Percentiles rank a stretch among this genome's conserved stretches.
Conservation (phyloP, 352 stramenopile species). For the Hyaloperonospora arabidopsidis region DNA sequence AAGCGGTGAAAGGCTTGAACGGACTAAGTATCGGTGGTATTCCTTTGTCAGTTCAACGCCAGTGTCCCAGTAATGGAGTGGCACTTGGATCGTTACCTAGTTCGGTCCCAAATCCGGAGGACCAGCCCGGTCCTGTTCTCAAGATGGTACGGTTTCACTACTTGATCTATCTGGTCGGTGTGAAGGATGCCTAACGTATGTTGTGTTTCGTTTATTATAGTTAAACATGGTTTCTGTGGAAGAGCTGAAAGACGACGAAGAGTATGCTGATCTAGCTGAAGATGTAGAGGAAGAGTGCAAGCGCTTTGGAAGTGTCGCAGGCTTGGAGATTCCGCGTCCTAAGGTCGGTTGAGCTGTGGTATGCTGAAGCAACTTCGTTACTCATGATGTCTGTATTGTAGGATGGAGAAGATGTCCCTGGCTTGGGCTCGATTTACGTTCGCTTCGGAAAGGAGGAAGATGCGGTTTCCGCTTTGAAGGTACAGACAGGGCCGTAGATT, state of each 20-base stretch:
- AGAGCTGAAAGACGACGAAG: constrained; percentile 79
- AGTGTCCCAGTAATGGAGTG: constrained; percentile 22
- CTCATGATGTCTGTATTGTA: constrained; percentile 18
- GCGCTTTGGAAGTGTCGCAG: constrained; percentile 64
- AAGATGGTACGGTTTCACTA: constrained; percentile 48
- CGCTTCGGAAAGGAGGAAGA: constrained; percentile 55
- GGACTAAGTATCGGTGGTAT: constrained; percentile 72
- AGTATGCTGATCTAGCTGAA: constrained; percentile 83
- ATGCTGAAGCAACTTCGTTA: not conserved
- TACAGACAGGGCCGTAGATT: constrained; percentile 18
- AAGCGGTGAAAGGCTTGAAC: constrained; percentile 65
- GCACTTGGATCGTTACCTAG: constrained; percentile 1
- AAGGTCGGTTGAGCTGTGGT: constrained; percentile 39
- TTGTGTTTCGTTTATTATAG: constrained; percentile 21
- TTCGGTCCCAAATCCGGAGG: constrained; percentile 15
- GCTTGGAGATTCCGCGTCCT: constrained; percentile 71
- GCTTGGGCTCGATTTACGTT: constrained; percentile 76
- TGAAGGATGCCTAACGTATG: constrained; percentile 3
- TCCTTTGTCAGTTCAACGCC: constrained; percentile 52
- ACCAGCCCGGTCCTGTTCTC: constrained; percentile 49
- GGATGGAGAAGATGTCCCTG: constrained; percentile 48
- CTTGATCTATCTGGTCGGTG: not conserved
- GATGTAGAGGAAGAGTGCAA: constrained; percentile 87
- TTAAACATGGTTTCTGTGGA: constrained; percentile 81
- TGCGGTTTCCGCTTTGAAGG: constrained; percentile 64